Evolutionary conservation across 768 basidiomycete genomes (phyloP).

Genomic region (Hirschioporus abietinus): DNA sequence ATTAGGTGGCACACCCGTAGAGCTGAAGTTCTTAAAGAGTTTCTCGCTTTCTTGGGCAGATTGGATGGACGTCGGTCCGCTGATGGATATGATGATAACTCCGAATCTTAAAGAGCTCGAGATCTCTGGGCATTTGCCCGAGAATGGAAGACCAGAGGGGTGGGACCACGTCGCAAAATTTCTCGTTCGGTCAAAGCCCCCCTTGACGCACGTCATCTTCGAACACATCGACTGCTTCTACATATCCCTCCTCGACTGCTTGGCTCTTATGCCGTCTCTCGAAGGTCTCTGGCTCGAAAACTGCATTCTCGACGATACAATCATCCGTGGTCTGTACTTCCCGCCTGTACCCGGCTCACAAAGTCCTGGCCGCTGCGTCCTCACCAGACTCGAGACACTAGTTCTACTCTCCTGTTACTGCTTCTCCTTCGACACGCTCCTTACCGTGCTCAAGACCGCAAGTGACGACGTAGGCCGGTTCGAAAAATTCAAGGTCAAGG

Average conservation of each 20-base stretch:
- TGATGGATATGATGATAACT: neutral
- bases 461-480: neutral
- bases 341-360: neutral
- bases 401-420: neutral
- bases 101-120: slow-evolving; percentile 2
- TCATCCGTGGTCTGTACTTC: neutral
- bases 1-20: neutral
- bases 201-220: slow-evolving; percentile 1
- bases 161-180: neutral
- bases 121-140: neutral
- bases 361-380: neutral
- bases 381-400: neutral
- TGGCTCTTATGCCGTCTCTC: neutral
- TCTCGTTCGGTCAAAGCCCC: neutral
- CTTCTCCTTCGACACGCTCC: neutral
- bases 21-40: neutral
- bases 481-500: neutral
- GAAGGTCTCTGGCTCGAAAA: slow-evolving; percentile 3
- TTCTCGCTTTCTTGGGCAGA: slow-evolving; percentile 2
- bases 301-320: neutral
- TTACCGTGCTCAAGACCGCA: neutral
- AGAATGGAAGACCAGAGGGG: neutral
- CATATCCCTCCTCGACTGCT: neutral
- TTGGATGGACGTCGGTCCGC: neutral
- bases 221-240: slow-evolving; percentile 4